Conservation (phyloP, 345 rosid species). For the Eucalyptus paniculata region DNA sequence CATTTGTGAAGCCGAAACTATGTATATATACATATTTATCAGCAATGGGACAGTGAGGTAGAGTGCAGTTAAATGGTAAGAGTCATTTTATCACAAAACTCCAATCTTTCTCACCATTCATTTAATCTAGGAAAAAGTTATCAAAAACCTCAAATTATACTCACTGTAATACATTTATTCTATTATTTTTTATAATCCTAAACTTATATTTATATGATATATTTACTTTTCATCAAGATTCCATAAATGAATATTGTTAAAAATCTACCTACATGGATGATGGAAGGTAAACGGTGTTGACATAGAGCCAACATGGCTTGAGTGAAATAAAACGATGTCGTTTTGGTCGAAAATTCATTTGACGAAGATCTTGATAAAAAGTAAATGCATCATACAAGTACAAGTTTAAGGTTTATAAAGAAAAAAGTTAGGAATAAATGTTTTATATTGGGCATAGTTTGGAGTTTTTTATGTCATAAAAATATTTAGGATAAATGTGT, state of each 20-base stretch:
- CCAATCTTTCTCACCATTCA: not conserved
- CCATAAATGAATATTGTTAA: rapidly evolving
- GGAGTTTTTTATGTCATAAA: too few relatives aligned
- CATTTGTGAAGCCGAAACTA: not conserved
- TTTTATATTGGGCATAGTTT: rapidly evolving
- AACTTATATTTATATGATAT: rapidly evolving
- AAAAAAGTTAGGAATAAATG: too few relatives aligned
- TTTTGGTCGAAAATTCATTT: not conserved
- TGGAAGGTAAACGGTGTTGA: rapidly evolving
- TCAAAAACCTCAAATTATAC: too few relatives aligned
- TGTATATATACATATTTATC: too few relatives aligned
- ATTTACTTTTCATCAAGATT: too few relatives aligned
- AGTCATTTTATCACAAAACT: not conserved
- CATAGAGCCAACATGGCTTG: not conserved
- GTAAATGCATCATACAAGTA: not conserved
- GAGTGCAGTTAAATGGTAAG: not conserved
- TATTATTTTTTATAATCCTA: too few relatives aligned
- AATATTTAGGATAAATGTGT: not conserved
- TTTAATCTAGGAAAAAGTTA: too few relatives aligned
- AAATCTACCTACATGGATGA: too few relatives aligned
- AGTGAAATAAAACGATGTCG: too few relatives aligned
- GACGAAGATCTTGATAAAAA: not conserved
- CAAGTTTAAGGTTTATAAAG: too few relatives aligned
- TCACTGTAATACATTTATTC: rapidly evolving
- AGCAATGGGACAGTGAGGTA: rapidly evolving